phyloP scores from a whole-genome alignment of 2,329 filamentous ascomycete species.

The Phialophora tarda region DNA sequence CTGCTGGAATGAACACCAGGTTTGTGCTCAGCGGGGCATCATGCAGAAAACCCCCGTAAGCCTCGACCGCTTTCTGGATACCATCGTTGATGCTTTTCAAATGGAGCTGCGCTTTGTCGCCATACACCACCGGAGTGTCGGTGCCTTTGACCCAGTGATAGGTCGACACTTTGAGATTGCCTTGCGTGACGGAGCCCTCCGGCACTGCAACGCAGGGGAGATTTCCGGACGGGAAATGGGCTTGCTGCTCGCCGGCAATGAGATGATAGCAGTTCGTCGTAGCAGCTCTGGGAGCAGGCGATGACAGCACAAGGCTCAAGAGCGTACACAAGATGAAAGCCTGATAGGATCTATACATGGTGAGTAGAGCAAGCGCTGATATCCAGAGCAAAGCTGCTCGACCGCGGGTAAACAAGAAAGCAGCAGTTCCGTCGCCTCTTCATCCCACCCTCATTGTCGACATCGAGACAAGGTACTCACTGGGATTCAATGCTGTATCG shows the following conservation, averaged over 20 bases:
- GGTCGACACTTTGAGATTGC: constrained; percentile 7
- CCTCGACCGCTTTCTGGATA: constrained; percentile 1
- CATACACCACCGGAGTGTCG: background rate
- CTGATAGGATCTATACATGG: constrained; percentile 1
- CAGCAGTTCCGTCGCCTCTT: background rate
- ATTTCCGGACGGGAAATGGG: background rate
- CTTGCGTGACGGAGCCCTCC: background rate
- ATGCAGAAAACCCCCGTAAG: background rate
- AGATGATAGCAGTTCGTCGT: constrained; percentile 4
- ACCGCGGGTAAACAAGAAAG: background rate
- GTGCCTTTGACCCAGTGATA: constrained; percentile 1
- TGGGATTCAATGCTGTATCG: background rate
- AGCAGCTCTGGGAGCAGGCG: background rate
- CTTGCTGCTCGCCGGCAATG: background rate
- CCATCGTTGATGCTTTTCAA: constrained; percentile 5
- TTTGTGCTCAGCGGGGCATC: background rate
- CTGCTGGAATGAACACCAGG: constrained; percentile 3
- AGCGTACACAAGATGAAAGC: background rate
- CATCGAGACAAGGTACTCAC: background rate
- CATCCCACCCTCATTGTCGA: background rate
- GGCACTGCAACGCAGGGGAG: constrained; percentile 6
- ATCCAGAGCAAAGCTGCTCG: background rate
- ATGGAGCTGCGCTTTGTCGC: background rate
- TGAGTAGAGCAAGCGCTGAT: background rate
- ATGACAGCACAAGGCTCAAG: background rate